These are phyloP conservation scores for Yarrowia divulgata DNA, from an alignment of 805 yeast genomes.

Conservation along the genomic window DNA sequence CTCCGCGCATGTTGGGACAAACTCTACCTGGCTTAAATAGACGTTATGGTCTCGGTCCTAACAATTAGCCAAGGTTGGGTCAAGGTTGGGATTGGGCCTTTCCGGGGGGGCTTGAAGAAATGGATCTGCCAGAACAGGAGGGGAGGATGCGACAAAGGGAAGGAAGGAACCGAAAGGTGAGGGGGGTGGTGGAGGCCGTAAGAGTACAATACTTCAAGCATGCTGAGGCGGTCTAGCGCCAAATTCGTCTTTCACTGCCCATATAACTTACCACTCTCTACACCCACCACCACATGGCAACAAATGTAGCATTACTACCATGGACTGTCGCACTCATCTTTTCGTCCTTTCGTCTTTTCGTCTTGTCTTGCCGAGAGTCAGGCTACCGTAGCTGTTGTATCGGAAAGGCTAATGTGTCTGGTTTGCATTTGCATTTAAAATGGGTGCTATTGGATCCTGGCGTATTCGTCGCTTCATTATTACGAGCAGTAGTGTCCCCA, in stretches of 20 bases:
- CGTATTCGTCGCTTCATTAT: neutral
- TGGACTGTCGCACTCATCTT: too few species aligned
- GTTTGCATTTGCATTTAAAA: constrained; percentile 19
- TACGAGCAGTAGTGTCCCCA: too few species aligned
- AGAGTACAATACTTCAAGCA: too few species aligned
- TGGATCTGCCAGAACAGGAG: neutral
- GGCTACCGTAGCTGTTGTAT: neutral
- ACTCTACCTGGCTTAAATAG: constrained; percentile 29
- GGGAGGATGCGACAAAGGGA: neutral
- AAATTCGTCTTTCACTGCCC: too few species aligned
- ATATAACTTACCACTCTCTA: too few species aligned
- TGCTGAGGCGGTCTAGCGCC: too few species aligned
- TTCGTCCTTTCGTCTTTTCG: neutral
- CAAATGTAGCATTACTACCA: too few species aligned
- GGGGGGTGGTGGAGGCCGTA: too few species aligned
- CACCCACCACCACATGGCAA: too few species aligned
- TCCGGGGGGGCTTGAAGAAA: constrained; percentile 8
- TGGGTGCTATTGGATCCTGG: constrained; percentile 25
- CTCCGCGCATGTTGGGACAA: constrained; percentile 35
- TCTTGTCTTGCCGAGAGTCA: constrained; percentile 1
- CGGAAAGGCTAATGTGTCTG: constrained; percentile 13
- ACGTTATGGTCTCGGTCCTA: constrained; percentile 33
- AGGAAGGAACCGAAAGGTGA: neutral
- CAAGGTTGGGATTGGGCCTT: too few species aligned
- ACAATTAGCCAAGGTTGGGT: constrained; percentile 17